These are phyloP conservation scores for Albugo candida DNA, from an alignment of 352 stramenopile genomes.

Conservation along the genomic window DNA sequence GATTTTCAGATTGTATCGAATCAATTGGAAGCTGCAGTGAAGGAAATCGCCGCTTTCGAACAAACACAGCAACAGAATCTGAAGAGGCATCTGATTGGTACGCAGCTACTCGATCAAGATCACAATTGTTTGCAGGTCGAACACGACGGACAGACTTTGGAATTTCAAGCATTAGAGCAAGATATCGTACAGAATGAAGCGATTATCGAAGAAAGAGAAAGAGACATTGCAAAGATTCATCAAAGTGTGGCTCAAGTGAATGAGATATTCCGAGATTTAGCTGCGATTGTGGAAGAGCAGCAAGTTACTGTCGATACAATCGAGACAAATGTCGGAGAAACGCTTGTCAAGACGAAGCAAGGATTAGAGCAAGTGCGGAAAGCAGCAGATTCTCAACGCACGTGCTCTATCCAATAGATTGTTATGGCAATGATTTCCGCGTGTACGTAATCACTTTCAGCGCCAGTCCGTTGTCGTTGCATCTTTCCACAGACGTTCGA, in stretches of 20 bases:
- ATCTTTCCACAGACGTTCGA: too few species aligned
- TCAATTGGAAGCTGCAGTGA: constrained; percentile 42
- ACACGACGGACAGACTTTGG: constrained; percentile 51
- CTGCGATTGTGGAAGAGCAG: constrained; percentile 69
- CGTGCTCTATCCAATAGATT: constrained; percentile 44
- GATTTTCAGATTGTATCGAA: constrained; percentile 63
- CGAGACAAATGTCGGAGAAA: constrained; percentile 67
- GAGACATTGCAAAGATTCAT: constrained; percentile 76
- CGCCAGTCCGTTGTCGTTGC: too few species aligned
- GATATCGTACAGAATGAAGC: constrained; percentile 78
- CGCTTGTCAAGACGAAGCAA: constrained; percentile 65
- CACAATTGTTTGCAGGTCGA: constrained; percentile 21
- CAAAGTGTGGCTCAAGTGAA: constrained; percentile 79
- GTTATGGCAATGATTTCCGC: neutral
- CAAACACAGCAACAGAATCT: constrained; percentile 28
- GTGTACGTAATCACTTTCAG: too few species aligned
- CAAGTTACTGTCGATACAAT: constrained; percentile 74
- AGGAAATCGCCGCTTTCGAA: constrained; percentile 41
- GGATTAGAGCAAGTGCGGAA: constrained; percentile 73
- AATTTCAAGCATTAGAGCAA: constrained; percentile 64
- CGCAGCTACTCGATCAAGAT: too few species aligned
- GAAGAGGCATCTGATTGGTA: neutral
- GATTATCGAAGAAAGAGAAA: constrained; percentile 76
- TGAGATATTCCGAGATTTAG: constrained; percentile 80
- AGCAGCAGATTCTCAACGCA: constrained; percentile 54